A percentile compares a stretch with the other conserved stretches of the same genome.
Evolutionary conservation across 2,329 filamentous ascomycete species (phyloP).

Genomic region (Conoideocrella luteorostrata): DNA sequence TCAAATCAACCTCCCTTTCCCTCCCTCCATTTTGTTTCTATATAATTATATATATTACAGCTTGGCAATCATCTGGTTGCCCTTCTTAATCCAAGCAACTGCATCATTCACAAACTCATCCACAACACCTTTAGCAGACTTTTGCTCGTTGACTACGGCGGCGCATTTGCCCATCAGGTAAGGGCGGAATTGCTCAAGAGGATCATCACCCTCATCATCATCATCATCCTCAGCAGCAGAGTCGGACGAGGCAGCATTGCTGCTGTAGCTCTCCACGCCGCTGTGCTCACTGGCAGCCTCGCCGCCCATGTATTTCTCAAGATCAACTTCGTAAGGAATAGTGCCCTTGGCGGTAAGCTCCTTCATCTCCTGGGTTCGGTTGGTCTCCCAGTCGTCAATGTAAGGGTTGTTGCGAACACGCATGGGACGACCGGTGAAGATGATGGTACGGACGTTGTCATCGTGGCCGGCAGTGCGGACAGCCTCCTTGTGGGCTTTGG

Average conservation of each 20-base stretch:
- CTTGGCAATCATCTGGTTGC: conserved; percentile 64
- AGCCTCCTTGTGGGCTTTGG: conserved; percentile 89
- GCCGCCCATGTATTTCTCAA: conserved; percentile 68
- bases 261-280: conserved; percentile 47
- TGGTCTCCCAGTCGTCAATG: conserved; percentile 93
- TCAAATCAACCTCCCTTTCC: conserved; percentile 8
- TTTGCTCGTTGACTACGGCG: conserved; percentile 88
- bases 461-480: conserved; percentile 88
- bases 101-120: conserved; percentile 90
- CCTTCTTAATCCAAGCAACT: conserved; percentile 60
- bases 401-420: conserved; percentile 91
- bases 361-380: conserved; percentile 86
- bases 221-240: conserved; percentile 64
- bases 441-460: conserved; percentile 94
- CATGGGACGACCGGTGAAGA: conserved; percentile 94
- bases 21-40: too few species aligned
- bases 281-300: conserved; percentile 61
- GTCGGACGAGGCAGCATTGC: conserved; percentile 58
- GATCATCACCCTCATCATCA: conserved; percentile 71
- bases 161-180: conserved; percentile 97
- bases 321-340: conserved; percentile 89
- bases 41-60: conserved; percentile 41
- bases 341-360: conserved; percentile 81
- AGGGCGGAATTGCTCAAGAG: conserved; percentile 84
- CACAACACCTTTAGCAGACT: conserved; percentile 83